Evolutionary conservation across 2,329 filamentous ascomycete species (phyloP), one percentile per base, ranked within the genome.

Genomic region (Ceratocystiopsis minuta): DNA sequence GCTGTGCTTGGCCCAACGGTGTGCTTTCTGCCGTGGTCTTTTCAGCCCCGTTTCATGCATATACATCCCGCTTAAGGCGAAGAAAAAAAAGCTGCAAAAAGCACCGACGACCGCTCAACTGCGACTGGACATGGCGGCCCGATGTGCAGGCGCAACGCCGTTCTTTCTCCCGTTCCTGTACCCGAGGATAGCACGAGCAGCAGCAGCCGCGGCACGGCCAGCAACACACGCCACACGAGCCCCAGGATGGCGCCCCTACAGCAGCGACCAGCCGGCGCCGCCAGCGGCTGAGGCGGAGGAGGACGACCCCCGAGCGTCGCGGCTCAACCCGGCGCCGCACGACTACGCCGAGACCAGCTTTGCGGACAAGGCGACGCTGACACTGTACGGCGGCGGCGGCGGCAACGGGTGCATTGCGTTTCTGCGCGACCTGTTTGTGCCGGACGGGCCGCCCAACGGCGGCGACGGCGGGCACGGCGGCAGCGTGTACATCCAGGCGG

Each of bases 331-430:
- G 3, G 56, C 72, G 0, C 85, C 87, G 0, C 79, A 85, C 53
- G 85, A 94, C 58, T 96, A 92, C 60, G 72, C 81, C 15, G 67
- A 78, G 31, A 75, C 84, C 4, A 80, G 78, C 37, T 98, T 98
- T 55, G 78, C 83, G 43, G 90, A 98, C 61, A 80, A 83, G 56
- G 87, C 87, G 43, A 73, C 74, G 9, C 60, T 96, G 24, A 81
- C 74, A 0, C 60, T 96, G 3, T 71, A 80, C 51, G 81, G 87
- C 16, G 90, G 90, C 10, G 62, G 67, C 2, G 90, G 90, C 20
- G 90, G 90, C 10, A 78, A 90, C 54, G 90, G 90, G 48, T 98
- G 90, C 55, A 84, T 96, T 40, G 90, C 90, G 0, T 98, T 96
- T 56, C 64, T 92, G 36, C 79, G 88, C 16, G 90, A 98, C 53